A percentile compares a stretch with the other conserved stretches of the same genome.
These are phyloP conservation scores for Shiraia sp. DNA, from an alignment of 2,329 filamentous ascomycete species.

Conservation along the genomic window DNA sequence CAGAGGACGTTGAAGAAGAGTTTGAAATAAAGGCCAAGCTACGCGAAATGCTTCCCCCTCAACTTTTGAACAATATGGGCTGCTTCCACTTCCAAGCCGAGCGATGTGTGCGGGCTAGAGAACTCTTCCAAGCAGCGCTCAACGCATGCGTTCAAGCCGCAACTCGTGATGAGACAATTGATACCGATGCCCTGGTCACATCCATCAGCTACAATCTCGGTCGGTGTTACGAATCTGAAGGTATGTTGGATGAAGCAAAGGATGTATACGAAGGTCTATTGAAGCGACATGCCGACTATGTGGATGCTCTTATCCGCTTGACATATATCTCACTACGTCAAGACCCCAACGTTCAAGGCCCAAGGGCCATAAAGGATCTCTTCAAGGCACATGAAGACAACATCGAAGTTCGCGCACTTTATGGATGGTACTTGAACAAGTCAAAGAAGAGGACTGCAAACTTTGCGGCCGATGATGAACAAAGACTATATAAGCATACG, in stretches of 20 bases:
- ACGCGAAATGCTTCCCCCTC: conserved; percentile 80
- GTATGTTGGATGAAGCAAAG: conserved; percentile 78
- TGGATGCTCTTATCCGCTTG: conserved; percentile 83
- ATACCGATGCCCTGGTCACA: conserved; percentile 89
- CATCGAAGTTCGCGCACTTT: conserved; percentile 87
- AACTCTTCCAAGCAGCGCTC: conserved; percentile 90
- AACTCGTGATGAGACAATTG: conserved; percentile 73
- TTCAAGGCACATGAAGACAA: conserved; percentile 84
- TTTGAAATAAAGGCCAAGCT: conserved; percentile 62
- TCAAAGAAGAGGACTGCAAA: conserved; percentile 81
- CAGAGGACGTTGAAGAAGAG: conserved; percentile 54
- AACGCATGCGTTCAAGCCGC: conserved; percentile 82
- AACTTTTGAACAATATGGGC: conserved; percentile 94
- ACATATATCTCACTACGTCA: conserved; percentile 87
- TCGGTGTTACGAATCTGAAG: conserved; percentile 86
- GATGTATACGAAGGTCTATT: conserved; percentile 87
- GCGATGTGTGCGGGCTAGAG: conserved; percentile 76
- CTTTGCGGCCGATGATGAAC: conserved; percentile 85
- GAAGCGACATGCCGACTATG: conserved; percentile 85
- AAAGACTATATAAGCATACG: conserved; percentile 95
- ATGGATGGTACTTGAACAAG: conserved; percentile 93
- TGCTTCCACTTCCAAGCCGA: conserved; percentile 93
- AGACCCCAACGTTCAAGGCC: conserved; percentile 81
- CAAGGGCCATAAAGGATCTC: conserved; percentile 80
- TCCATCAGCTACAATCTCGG: conserved; percentile 97